Evolutionary conservation across 495 filamentous ascomycete genomes (phyloP).

Genomic region (Penicillium manginii): DNA sequence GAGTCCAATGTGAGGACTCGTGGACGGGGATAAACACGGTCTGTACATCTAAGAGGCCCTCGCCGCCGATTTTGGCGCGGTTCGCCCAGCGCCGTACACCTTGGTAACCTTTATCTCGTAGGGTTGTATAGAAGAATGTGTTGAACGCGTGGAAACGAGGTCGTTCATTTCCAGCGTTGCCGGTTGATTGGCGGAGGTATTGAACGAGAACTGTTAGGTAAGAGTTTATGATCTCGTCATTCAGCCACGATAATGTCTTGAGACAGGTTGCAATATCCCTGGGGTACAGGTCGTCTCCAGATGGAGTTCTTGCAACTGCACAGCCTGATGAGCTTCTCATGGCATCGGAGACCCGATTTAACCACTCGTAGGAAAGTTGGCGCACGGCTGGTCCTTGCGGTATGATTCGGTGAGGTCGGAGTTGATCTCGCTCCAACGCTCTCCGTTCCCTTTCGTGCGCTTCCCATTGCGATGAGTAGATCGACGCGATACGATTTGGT

Average conservation of each 20-base stretch:
- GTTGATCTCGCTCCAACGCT: slow-evolving; percentile 15
- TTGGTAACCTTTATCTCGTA: slow-evolving; percentile 55
- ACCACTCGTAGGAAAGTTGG: slow-evolving; percentile 50
- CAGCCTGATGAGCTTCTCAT: slow-evolving; percentile 29
- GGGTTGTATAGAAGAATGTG: slow-evolving; percentile 69
- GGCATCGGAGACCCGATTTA: slow-evolving; percentile 37
- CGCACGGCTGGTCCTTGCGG: slow-evolving; percentile 43
- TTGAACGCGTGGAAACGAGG: slow-evolving; percentile 74
- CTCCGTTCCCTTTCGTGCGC: slow-evolving; percentile 21
- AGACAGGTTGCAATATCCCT: slow-evolving; percentile 67
- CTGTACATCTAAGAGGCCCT: slow-evolving; percentile 57
- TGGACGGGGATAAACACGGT: slow-evolving; percentile 66
- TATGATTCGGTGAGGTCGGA: slow-evolving; percentile 24
- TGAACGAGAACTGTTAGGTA: slow-evolving; percentile 64
- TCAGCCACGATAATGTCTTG: slow-evolving; percentile 65
- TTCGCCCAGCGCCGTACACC: slow-evolving; percentile 55
- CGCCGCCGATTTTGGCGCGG: slow-evolving; percentile 59
- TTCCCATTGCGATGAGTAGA: slow-evolving; percentile 37
- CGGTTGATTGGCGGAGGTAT: slow-evolving; percentile 56
- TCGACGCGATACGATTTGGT: slow-evolving; percentile 35
- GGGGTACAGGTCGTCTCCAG: slow-evolving; percentile 59
- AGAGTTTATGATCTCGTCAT: slow-evolving; percentile 80
- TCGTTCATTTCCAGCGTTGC: slow-evolving; percentile 45
- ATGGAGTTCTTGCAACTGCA: slow-evolving; percentile 48
- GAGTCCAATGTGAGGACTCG: slow-evolving; percentile 56